A percentile compares a stretch with the other conserved stretches of the same genome.
Evolutionary conservation across 2,329 filamentous ascomycete genomes (phyloP).

Genomic region (Thielaviopsis musarum): DNA sequence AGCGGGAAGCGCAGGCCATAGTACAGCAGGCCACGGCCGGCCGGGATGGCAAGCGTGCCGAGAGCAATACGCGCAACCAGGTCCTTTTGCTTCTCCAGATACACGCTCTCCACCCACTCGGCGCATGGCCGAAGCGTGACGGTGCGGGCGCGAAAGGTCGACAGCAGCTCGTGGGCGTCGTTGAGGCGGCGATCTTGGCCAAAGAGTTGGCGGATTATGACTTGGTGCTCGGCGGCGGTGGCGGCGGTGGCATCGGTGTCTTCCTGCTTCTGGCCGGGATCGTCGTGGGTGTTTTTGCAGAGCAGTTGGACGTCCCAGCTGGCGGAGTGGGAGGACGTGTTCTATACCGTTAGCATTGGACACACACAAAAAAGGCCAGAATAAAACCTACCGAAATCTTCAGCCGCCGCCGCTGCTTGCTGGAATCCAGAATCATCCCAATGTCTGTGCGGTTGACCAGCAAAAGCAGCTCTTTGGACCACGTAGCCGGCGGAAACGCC

Average conservation of each 20-base stretch:
- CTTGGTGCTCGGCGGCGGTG: slow-evolving; percentile 67
- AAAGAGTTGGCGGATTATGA: slow-evolving; percentile 75
- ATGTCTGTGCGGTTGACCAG: slow-evolving; percentile 73
- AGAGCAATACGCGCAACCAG: slow-evolving; percentile 73
- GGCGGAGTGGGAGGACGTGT: slow-evolving; percentile 44
- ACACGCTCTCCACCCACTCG: slow-evolving; percentile 68
- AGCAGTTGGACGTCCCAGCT: slow-evolving; percentile 64
- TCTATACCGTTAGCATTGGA: slow-evolving; percentile 6
- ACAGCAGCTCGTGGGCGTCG: slow-evolving; percentile 72
- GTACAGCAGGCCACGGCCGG: slow-evolving; percentile 73
- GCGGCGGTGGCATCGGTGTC: slow-evolving; percentile 70
- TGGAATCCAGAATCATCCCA: slow-evolving; percentile 39
- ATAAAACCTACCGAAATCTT: neutral
- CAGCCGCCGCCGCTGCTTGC: slow-evolving; percentile 13
- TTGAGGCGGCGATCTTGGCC: slow-evolving; percentile 77
- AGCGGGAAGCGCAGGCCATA: slow-evolving; percentile 78
- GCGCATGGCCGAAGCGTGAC: slow-evolving; percentile 62
- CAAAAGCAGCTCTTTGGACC: slow-evolving; percentile 53
- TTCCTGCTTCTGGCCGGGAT: slow-evolving; percentile 30
- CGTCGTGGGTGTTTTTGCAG: slow-evolving; percentile 47
- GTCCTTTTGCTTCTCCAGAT: slow-evolving; percentile 83
- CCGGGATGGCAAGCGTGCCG: slow-evolving; percentile 74
- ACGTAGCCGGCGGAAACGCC: slow-evolving; percentile 59
- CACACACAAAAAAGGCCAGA: no score
- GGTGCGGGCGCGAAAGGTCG: slow-evolving; percentile 62